Evolutionary conservation across 495 filamentous ascomycete species (phyloP), one percentile per base, ranked within the genome.

Genomic region (Neurospora sp.): DNA sequence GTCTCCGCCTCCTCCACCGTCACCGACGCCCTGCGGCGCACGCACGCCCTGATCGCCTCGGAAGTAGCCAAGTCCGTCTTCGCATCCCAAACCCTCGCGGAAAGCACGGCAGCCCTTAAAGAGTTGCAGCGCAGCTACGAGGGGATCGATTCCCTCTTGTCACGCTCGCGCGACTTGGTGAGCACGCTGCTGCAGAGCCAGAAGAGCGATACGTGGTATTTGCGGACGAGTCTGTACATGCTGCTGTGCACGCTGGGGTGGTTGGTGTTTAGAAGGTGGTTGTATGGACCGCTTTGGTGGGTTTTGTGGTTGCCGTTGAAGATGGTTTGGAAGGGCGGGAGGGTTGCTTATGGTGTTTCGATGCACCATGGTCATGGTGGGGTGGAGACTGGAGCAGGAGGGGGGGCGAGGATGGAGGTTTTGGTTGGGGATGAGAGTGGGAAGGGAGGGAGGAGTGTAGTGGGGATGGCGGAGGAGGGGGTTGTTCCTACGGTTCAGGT

Each of bases 161-260:
- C 88, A 1, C 90, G 86, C 42, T 92, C 90, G 22, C 87, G 89
- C 72, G 90, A 88, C 72, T 87, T 99, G 17, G 87, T 98, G 12
- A 88, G 87, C 17, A 93, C 92, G 35, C 83, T 99, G 68, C 84
- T 98, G 41, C 89, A 89, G 75, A 94, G 92, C 40, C 92, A 94
- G 77, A 98, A 98, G 83, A 94, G 90, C 48, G 96, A 98, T 80
- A 96, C 93, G 4, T 99, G 96, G 96, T 99, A 99, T 76, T 86
- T 98, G 38, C 89, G 93, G 81, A 94, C 90, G 22, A 90, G 94
- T 0, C 90, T 98, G 74, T 94, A 93, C 75, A 82, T 98, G 68
- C 86, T 98, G 9, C 45, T 92, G 16, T 86, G 81, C 3, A 97
- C 92, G 7, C 89, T 97, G 40, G 81, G 81, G 12, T 99, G 96